These are phyloP conservation scores for Euclidium syriacum DNA, from an alignment of 345 rosid species.

Conservation along the genomic window DNA sequence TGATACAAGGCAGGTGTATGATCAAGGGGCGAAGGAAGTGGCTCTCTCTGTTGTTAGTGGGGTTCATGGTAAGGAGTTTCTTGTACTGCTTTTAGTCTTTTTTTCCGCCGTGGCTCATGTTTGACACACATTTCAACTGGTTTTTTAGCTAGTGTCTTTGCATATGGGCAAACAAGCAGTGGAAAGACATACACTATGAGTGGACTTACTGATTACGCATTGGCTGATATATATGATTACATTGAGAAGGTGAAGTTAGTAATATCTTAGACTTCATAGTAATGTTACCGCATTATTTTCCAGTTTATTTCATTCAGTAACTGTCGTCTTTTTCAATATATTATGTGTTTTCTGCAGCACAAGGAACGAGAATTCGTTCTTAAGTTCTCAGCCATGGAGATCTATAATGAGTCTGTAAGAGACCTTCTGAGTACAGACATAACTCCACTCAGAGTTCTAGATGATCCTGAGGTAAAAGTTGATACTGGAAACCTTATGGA, in stretches of 20 bases:
- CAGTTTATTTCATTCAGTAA: background rate
- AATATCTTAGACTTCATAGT: background rate
- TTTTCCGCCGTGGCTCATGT: background rate
- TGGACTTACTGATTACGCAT: conserved; percentile 69
- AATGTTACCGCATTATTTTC: conserved; percentile 1
- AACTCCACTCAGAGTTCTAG: conserved; percentile 80
- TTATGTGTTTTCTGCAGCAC: conserved; percentile 44
- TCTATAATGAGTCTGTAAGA: conserved; percentile 90
- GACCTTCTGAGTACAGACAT: conserved; percentile 72
- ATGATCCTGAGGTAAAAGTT: conserved; percentile 82
- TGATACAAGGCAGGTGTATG: conserved; percentile 67
- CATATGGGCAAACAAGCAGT: conserved; percentile 97
- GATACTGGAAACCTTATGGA: conserved; percentile 24
- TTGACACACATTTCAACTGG: conserved; percentile 9
- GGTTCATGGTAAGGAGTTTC: conserved; percentile 44
- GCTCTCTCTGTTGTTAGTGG: conserved; percentile 87
- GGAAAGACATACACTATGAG: conserved; percentile 94
- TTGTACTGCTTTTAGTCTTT: conserved; percentile 34
- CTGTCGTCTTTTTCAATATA: background rate
- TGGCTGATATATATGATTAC: conserved; percentile 79
- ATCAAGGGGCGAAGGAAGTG: conserved; percentile 75
- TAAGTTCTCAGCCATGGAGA: conserved; percentile 92
- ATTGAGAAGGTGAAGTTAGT: conserved; percentile 49
- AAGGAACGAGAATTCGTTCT: conserved; percentile 71
- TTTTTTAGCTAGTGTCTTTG: conserved; percentile 87